Evolutionary conservation across 148 eudicot genomes (phyloP), one percentile per base, ranked within the genome.

Genomic region (Nyssa sinensis): DNA sequence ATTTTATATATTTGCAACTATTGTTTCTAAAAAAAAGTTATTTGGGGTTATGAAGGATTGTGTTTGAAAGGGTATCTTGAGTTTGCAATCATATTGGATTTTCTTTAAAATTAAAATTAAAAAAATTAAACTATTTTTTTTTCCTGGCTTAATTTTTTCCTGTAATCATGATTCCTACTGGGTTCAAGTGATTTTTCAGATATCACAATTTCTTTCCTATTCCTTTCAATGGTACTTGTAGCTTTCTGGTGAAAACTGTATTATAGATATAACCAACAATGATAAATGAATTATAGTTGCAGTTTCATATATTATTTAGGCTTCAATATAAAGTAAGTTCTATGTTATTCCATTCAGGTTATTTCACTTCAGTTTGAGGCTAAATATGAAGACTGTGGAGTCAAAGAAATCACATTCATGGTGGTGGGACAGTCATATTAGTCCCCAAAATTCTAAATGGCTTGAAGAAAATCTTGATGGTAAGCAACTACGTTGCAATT

Each of bases 381-480:
- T 1, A 71, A 34, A 33, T 19, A 62, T 39, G 58, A 62, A 57
- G 3, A 35, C 44, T 33, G 47, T 5, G 7, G 66, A 62, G 35
- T 61, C 39, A 30, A 55, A 62, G 66, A 61, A 62, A 44, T n/a
- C 57, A 12, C 41, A 72, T 41, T 72, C 75, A 41, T 8, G 59
- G 66, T 39, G 25, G 32, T 72, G 66, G 67, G 58, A 62, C 39
- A 41, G 37, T n/a, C 57, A 41, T 59, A 41, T 62, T 62, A 72
- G 75, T 28, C 58, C 72, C 34, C 63, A 79, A 66, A 79, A 27
- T 61, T 72, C 81, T 31, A 74, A 74, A 41, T 77, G 83, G 78
- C 80, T 86, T 35, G 82, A 75, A 27, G 89, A 79, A 75, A 75
- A 86, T 75, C 72, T 81, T 27, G 68, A 79, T 31, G 83, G 89